Evolutionary conservation across 1,284 basidiomycete genomes (phyloP), one percentile per base, ranked within the genome.

Genomic region (Dichomitus squalens): DNA sequence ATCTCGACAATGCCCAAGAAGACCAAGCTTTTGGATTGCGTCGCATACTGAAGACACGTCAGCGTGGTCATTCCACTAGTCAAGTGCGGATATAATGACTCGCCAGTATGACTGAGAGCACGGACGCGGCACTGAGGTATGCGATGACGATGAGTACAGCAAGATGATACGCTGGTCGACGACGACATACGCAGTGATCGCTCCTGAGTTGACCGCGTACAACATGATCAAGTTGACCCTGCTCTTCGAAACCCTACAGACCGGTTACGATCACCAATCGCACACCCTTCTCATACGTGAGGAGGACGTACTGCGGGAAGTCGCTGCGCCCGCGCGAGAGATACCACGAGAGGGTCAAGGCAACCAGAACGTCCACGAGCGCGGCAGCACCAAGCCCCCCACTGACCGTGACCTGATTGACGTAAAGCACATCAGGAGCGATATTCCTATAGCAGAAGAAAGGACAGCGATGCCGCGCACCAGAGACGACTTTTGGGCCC

Each of bases 131-230:
- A n/a, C n/a, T n/a, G n/a, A n/a, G n/a, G n/a, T n/a, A n/a, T n/a
- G n/a, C n/a, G n/a, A n/a, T n/a, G n/a, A n/a, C n/a, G n/a, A n/a
- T n/a, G n/a, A n/a, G n/a, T n/a, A n/a, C n/a, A n/a, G n/a, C n/a
- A n/a, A n/a, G n/a, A n/a, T n/a, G n/a, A n/a, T n/a, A n/a, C n/a
- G n/a, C n/a, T n/a, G n/a, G 25, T 29, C 14, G 41, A n/a, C 18
- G 46, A 4, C 27, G 16, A 48, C 59, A 3, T 38, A 61, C 59
- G 51, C 53, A 23, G 59, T 61, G 51, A 61, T 54, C n/a, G 55
- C 59, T 25, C 59, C 61, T n/a, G 58, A 58, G 31, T 63, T 60
- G 35, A 63, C 58, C 34, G 55, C 58, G 36, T 60, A 59, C 40
- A 61, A 16, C 49, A 61, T 57, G 52, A 61, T 57, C 8, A 57